Evolutionary conservation across 2,329 filamentous ascomycete species (phyloP).

Genomic region (Chalaropsis thielavioides): DNA sequence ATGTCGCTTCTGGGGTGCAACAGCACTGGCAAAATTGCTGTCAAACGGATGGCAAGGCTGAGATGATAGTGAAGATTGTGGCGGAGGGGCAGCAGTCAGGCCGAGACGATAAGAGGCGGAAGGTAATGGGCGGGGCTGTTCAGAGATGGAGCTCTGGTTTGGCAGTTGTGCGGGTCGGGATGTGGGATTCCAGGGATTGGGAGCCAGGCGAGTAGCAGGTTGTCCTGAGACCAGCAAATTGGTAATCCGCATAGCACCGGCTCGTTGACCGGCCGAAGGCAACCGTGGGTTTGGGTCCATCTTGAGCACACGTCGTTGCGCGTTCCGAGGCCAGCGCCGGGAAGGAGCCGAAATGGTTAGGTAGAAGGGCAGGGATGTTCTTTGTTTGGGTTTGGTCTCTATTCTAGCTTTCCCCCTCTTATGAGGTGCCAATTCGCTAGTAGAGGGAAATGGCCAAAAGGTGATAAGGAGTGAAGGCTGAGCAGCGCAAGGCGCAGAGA

Average conservation of each 20-base stretch:
- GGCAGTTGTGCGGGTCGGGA: not conserved
- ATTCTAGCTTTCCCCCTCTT: not conserved
- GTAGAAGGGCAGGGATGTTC: not conserved
- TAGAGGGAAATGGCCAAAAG: not conserved
- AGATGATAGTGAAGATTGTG: not conserved
- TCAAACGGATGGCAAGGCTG: not conserved
- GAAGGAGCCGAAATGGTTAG: constrained; percentile 2
- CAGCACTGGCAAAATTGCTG: not conserved
- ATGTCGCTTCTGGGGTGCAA: constrained; percentile 7
- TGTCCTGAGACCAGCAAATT: constrained; percentile 2
- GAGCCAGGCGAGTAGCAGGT: not conserved
- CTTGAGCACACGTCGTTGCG: constrained; percentile 3
- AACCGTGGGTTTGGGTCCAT: not conserved
- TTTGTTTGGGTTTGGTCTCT: not conserved
- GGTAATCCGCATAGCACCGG: constrained; percentile 9
- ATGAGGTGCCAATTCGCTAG: not conserved
- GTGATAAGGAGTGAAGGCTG: not conserved
- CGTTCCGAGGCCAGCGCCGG: not conserved
- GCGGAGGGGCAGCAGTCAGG: not conserved
- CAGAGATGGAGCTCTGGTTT: not conserved
- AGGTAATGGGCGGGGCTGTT: not conserved
- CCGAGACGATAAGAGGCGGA: not conserved
- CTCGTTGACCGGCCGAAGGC: not conserved
- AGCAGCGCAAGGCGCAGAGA: not conserved
- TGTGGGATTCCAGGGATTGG: not conserved